Evolutionary conservation across 2,329 filamentous ascomycete genomes (phyloP).

Genomic region (Corinectria fuckeliana): DNA sequence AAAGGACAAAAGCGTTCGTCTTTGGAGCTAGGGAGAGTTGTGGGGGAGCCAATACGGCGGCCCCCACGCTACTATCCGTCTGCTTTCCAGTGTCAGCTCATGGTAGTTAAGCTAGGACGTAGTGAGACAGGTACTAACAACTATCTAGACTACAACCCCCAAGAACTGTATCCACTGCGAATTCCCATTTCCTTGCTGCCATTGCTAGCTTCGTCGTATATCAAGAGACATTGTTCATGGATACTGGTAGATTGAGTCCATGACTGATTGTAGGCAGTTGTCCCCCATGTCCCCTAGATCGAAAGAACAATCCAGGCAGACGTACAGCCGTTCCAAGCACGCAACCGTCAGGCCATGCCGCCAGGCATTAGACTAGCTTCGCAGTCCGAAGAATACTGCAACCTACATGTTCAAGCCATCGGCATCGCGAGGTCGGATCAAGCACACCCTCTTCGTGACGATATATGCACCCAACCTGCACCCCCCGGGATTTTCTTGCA

Average conservation of each 20-base stretch:
- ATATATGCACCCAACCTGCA: background rate
- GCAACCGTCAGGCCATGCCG: conserved; percentile 12
- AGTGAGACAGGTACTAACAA: background rate
- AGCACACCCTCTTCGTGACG: conserved; percentile 5
- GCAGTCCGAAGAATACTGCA: background rate
- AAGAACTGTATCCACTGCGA: too few relatives aligned
- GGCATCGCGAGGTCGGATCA: background rate
- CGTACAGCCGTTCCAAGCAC: background rate
- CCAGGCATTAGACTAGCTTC: background rate
- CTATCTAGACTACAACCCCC: too few relatives aligned
- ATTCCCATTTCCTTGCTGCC: too few relatives aligned
- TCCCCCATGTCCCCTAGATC: background rate
- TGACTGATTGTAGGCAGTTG: background rate
- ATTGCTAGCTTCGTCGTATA: too few relatives aligned
- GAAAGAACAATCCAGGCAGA: background rate
- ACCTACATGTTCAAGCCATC: background rate
- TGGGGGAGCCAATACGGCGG: background rate
- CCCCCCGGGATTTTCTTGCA: background rate
- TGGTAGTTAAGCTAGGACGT: background rate
- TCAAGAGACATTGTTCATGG: background rate
- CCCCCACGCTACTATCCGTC: background rate
- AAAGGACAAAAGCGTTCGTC: background rate
- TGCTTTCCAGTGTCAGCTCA: too few relatives aligned
- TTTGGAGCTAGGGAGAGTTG: background rate
- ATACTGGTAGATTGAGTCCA: too few relatives aligned